Conservation (phyloP, 805 yeast genomes). For the Lipomyces mesembrius region DNA sequence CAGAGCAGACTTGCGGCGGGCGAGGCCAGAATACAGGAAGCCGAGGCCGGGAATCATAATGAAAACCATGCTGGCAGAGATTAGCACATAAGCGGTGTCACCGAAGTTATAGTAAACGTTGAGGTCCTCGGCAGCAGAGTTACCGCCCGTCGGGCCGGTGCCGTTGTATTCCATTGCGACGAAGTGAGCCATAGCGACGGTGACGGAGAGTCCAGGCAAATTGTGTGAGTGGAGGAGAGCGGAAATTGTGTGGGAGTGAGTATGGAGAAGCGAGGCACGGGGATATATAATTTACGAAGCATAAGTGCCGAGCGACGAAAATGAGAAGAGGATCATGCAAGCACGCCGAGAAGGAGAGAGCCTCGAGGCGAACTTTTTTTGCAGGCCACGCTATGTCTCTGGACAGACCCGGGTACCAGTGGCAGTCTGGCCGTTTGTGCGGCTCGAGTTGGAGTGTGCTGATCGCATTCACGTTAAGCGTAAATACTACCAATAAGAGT, state of each 20-base stretch:
- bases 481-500: too few species aligned
- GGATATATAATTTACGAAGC: too few species aligned
- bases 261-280: too few species aligned
- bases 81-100: constrained; percentile 46
- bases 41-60: constrained; percentile 96
- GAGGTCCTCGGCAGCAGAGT: constrained; percentile 72
- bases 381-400: background rate
- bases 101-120: constrained; percentile 57
- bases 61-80: constrained; percentile 63
- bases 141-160: constrained; percentile 71
- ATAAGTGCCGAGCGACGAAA: too few species aligned
- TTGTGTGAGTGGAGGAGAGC: background rate
- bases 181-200: background rate
- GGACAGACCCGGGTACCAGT: background rate
- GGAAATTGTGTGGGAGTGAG: too few species aligned
- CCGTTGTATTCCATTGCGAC: constrained; percentile 14
- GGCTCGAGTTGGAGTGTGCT: background rate
- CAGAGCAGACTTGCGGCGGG: constrained; percentile 93
- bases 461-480: too few species aligned
- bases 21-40: constrained; percentile 90
- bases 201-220: background rate
- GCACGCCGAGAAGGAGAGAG: background rate
- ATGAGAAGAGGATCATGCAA: background rate
- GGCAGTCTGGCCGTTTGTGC: background rate
- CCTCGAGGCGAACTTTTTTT: background rate